Evolutionary conservation across 2,329 filamentous ascomycete species (phyloP).

Genomic region (Fusarium denticulatum): DNA sequence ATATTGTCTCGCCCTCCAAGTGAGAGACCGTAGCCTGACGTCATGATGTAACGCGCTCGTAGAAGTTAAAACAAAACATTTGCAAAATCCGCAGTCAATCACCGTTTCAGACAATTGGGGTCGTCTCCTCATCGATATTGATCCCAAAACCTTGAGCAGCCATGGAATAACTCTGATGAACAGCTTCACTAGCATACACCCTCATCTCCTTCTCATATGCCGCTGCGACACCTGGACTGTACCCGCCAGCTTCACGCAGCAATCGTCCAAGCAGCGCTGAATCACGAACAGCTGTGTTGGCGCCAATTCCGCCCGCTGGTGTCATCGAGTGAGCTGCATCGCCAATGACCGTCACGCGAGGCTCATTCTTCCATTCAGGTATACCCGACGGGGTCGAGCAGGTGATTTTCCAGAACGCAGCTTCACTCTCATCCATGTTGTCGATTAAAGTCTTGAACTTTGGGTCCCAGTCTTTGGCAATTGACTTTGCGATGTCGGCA

Average conservation of each 20-base stretch:
- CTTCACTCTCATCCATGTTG: conserved; percentile 64
- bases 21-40: background rate
- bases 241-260: conserved; percentile 63
- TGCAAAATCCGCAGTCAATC: background rate
- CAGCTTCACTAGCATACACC: conserved; percentile 66
- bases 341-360: conserved; percentile 67
- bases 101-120: conserved; percentile 12
- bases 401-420: conserved; percentile 74
- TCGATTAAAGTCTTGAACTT: conserved; percentile 67
- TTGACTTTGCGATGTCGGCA: conserved; percentile 64
- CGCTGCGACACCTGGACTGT: conserved; percentile 62
- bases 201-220: conserved; percentile 72
- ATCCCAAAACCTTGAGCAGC: conserved; percentile 57
- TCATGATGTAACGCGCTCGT: background rate
- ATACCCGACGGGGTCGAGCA: conserved; percentile 69
- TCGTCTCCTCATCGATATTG: conserved; percentile 55
- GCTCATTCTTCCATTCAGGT: conserved; percentile 67
- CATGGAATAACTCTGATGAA: conserved; percentile 61
- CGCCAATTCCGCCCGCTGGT: conserved; percentile 64
- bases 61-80: too few species aligned
- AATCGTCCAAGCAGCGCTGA: conserved; percentile 64
- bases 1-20: background rate
- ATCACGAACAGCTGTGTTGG: conserved; percentile 66
- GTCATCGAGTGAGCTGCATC: conserved; percentile 69
- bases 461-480: conserved; percentile 66